These are phyloP conservation scores for Irpex lacteus DNA, from an alignment of 1,284 basidiomycete genomes.

Conservation along the genomic window DNA sequence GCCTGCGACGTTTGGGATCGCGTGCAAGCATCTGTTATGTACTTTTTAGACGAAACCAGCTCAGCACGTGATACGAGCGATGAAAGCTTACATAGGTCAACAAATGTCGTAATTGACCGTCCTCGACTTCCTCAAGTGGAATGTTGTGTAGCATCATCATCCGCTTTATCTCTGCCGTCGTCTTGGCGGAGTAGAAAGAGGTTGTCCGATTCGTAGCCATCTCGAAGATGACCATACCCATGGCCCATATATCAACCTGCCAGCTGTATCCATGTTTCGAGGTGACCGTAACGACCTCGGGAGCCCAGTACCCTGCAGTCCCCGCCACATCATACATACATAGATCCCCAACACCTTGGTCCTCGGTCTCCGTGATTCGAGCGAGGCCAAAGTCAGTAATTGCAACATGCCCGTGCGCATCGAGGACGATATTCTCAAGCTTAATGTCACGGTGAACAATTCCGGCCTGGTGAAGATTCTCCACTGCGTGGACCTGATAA, in stretches of 20 bases:
- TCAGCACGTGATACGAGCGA: background rate
- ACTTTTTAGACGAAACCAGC: background rate
- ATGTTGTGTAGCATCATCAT: constrained; percentile 4
- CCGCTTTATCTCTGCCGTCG: background rate
- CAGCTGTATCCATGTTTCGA: constrained; percentile 9
- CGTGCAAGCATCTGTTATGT: constrained; percentile 17
- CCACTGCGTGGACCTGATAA: constrained; percentile 20
- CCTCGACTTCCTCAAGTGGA: constrained; percentile 8
- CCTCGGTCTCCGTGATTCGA: constrained; percentile 37
- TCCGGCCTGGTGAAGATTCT: constrained; percentile 12
- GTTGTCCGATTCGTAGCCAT: constrained; percentile 9
- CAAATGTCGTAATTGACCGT: constrained; percentile 7
- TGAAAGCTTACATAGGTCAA: constrained; percentile 10
- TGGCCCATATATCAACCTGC: constrained; percentile 22
- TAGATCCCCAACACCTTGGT: constrained; percentile 31
- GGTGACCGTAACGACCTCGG: constrained; percentile 14
- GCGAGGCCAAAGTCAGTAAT: constrained; percentile 23
- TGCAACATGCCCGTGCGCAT: constrained; percentile 16
- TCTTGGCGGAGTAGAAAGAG: constrained; percentile 6
- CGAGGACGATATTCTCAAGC: constrained; percentile 24
- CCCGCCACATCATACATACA: constrained; percentile 8
- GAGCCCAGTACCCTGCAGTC: constrained; percentile 22
- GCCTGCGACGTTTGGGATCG: constrained; percentile 15
- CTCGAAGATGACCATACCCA: constrained; percentile 23
- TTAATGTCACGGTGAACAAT: constrained; percentile 27